A percentile compares a stretch with the other conserved stretches of the same genome.
phyloP scores from a whole-genome alignment of 2,329 filamentous ascomycete species.

The Aspergillus udagawae region DNA sequence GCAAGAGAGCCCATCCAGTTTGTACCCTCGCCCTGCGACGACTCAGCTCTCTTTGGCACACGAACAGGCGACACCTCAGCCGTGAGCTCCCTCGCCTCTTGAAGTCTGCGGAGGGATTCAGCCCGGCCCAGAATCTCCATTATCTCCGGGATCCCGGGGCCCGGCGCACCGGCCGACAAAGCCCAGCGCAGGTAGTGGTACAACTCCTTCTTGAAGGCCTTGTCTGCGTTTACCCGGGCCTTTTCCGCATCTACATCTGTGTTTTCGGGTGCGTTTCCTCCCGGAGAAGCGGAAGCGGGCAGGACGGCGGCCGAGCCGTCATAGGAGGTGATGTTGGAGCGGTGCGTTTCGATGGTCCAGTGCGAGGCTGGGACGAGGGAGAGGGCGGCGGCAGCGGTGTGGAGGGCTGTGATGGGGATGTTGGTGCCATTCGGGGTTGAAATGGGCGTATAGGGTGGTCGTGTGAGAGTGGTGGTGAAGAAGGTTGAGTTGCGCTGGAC shows the following conservation, averaged over 20 bases:
- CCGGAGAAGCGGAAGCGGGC: not conserved
- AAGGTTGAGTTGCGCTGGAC: constrained; percentile 55
- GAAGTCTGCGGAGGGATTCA: constrained; percentile 46
- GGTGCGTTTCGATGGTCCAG: constrained; percentile 40
- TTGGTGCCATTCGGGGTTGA: constrained; percentile 12
- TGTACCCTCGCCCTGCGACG: constrained; percentile 14
- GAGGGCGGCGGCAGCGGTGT: constrained; percentile 42
- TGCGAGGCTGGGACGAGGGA: constrained; percentile 38
- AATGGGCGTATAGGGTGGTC: constrained; percentile 21
- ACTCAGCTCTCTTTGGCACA: not conserved
- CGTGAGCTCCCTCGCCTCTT: constrained; percentile 36
- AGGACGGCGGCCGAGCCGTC: constrained; percentile 19
- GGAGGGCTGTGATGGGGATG: constrained; percentile 36
- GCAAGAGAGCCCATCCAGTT: constrained; percentile 36
- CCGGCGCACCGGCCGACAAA: constrained; percentile 49
- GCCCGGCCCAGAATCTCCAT: constrained; percentile 55
- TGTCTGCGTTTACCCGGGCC: constrained; percentile 21
- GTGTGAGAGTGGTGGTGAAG: constrained; percentile 43
- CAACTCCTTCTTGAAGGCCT: constrained; percentile 43
- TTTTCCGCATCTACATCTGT: constrained; percentile 22
- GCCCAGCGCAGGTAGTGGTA: constrained; percentile 57
- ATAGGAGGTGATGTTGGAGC: constrained; percentile 37
- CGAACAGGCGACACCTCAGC: constrained; percentile 7
- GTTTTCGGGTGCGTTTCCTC: not conserved
- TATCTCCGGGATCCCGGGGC: constrained; percentile 50